Evolutionary conservation across 371 early-diverging fungal species (phyloP).

Genomic region (Circinella minor): DNA sequence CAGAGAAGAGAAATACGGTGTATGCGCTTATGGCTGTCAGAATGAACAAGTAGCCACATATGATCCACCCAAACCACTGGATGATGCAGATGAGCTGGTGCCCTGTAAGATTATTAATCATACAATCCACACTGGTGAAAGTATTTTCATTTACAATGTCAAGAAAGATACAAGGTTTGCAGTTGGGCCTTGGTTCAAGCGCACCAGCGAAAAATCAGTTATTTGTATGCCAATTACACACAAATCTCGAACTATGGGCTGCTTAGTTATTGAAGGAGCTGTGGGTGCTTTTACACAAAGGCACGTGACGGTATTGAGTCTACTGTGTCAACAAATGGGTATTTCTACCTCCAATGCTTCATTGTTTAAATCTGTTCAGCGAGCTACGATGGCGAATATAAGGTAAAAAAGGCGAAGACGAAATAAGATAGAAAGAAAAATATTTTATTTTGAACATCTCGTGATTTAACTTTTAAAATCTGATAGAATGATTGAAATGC

Average conservation of each 20-base stretch:
- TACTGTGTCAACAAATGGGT: conserved; percentile 63
- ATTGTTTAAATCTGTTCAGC: conserved; percentile 51
- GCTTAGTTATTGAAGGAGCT: conserved; percentile 58
- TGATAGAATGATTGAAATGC: conserved; percentile 48
- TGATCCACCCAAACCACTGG: conserved; percentile 35
- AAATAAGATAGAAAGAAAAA: background rate
- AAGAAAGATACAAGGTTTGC: conserved; percentile 47
- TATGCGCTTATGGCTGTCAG: conserved; percentile 47
- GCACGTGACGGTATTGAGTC: conserved; percentile 55
- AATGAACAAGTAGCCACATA: conserved; percentile 42
- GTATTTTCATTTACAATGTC: conserved; percentile 42
- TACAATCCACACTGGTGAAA: conserved; percentile 46
- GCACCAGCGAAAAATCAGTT: conserved; percentile 46
- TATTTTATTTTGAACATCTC: background rate
- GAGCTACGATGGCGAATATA: conserved; percentile 42
- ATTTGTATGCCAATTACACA: conserved; percentile 64
- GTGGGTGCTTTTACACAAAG: conserved; percentile 60
- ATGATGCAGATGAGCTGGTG: conserved; percentile 22
- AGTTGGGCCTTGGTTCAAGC: conserved; percentile 30
- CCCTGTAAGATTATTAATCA: conserved; percentile 45
- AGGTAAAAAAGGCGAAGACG: conserved; percentile 12
- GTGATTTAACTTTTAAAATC: too few species aligned
- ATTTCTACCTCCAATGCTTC: conserved; percentile 63
- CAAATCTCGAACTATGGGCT: conserved; percentile 52
- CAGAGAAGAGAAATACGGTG: conserved; percentile 45